Percentiles rank a stretch among this genome's conserved stretches.
Evolutionary conservation across 805 yeast genomes (phyloP).

Genomic region (Ogataea degrootiae): DNA sequence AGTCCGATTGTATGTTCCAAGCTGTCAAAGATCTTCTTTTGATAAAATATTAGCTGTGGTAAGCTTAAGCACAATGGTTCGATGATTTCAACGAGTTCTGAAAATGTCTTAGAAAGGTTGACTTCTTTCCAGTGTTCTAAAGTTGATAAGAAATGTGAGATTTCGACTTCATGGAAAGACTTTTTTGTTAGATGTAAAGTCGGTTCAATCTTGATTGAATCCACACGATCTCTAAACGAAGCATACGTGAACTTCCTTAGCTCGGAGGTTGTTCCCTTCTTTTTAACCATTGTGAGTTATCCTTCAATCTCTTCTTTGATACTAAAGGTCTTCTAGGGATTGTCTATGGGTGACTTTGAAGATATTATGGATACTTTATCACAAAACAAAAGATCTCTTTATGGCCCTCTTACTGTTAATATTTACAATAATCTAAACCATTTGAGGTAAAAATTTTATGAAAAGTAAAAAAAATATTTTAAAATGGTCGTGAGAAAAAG

Average conservation of each 20-base stretch:
- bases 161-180: conserved; percentile 65
- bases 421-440: no score
- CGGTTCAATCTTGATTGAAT: conserved; percentile 76
- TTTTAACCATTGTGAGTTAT: conserved; percentile 25
- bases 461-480: not conserved
- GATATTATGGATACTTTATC: no score
- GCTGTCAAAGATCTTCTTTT: conserved; percentile 46
- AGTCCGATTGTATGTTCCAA: conserved; percentile 38
- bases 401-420: no score
- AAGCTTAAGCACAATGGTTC: conserved; percentile 58
- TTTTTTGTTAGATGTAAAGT: conserved; percentile 47
- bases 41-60: conserved; percentile 77
- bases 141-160: conserved; percentile 76
- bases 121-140: conserved; percentile 85
- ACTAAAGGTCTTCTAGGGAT: no score
- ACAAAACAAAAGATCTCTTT: not conserved
- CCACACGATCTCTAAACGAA: conserved; percentile 82
- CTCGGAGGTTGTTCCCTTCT: conserved; percentile 47
- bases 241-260: conserved; percentile 56
- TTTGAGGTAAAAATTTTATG: not conserved
- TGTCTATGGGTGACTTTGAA: no score
- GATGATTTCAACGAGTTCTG: conserved; percentile 54
- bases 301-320: not conserved
- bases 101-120: conserved; percentile 69
- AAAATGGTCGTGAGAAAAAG: no score